phyloP scores from a whole-genome alignment of 2,329 filamentous ascomycete genomes.

The Fusarium solani-melongenae region DNA sequence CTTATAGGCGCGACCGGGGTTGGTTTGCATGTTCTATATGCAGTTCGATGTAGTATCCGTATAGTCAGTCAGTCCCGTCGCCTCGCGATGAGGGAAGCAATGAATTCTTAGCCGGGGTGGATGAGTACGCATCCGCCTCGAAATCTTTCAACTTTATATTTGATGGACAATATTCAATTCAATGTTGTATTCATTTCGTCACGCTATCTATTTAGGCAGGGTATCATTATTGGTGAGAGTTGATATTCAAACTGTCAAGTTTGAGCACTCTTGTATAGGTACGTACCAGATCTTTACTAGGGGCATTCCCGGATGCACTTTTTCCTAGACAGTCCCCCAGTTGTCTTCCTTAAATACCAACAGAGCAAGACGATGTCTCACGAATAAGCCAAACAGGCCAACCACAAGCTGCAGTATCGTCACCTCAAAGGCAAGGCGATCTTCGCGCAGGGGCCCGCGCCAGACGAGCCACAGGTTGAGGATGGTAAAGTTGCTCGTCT shows the following conservation, averaged over 20 bases:
- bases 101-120: slow-evolving; percentile 18
- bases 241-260: not conserved
- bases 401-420: slow-evolving; percentile 80
- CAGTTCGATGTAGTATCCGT: slow-evolving; percentile 21
- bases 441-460: slow-evolving; percentile 91
- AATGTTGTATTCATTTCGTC: not conserved
- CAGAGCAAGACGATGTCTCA: slow-evolving; percentile 86
- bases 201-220: not conserved
- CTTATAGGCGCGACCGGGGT: slow-evolving; percentile 34
- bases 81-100: slow-evolving; percentile 30
- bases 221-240: slow-evolving; percentile 25
- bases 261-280: not conserved
- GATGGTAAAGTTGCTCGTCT: slow-evolving; percentile 91
- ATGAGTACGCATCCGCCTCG: slow-evolving; percentile 14
- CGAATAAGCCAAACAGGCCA: slow-evolving; percentile 85
- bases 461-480: slow-evolving; percentile 97
- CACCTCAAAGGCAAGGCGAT: slow-evolving; percentile 82
- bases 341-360: slow-evolving; percentile 94
- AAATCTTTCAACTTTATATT: not conserved
- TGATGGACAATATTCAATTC: not conserved
- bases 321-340: slow-evolving; percentile 54
- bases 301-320: not conserved
- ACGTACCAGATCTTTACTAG: not conserved
- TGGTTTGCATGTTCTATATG: slow-evolving; percentile 13
- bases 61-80: not conserved